Evolutionary conservation across 164 flowering plant species (phyloP).

Genomic region (Hamamelis virginiana): DNA sequence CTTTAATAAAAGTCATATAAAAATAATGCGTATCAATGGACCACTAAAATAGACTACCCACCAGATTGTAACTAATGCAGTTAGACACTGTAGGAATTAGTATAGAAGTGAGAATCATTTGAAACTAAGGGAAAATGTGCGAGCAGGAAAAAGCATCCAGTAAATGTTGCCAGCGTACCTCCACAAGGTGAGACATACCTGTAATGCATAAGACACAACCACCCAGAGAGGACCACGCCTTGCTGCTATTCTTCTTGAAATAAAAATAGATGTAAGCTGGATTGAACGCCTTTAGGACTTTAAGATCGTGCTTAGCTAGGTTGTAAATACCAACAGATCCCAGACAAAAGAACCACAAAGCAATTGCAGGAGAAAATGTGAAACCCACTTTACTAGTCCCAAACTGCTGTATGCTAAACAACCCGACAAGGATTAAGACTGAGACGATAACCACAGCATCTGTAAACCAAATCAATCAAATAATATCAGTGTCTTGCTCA

Average conservation of each 20-base stretch:
- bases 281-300: constrained; percentile 82
- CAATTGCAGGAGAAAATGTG: constrained; percentile 81
- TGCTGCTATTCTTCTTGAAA: constrained; percentile 68
- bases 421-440: constrained; percentile 59
- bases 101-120: not conserved
- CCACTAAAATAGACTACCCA: not conserved
- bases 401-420: constrained; percentile 95
- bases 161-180: not conserved
- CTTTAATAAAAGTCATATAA: not conserved
- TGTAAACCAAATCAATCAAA: constrained; percentile 29
- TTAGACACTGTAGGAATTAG: not conserved
- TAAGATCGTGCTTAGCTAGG: constrained; percentile 50
- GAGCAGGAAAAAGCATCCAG: not conserved
- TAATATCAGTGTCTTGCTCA: not conserved
- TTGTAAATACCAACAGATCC: constrained; percentile 92
- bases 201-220: constrained; percentile 99
- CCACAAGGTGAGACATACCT: constrained; percentile 33
- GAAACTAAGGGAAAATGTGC: not conserved
- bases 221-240: constrained; percentile 98
- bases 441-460: constrained; percentile 82
- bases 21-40: not conserved
- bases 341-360: constrained; percentile 89
- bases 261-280: constrained; percentile 83
- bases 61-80: no score
- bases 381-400: constrained; percentile 93